Conservation (phyloP, 192 early-diverging fungal species). For the Coemansia sp. region DNA sequence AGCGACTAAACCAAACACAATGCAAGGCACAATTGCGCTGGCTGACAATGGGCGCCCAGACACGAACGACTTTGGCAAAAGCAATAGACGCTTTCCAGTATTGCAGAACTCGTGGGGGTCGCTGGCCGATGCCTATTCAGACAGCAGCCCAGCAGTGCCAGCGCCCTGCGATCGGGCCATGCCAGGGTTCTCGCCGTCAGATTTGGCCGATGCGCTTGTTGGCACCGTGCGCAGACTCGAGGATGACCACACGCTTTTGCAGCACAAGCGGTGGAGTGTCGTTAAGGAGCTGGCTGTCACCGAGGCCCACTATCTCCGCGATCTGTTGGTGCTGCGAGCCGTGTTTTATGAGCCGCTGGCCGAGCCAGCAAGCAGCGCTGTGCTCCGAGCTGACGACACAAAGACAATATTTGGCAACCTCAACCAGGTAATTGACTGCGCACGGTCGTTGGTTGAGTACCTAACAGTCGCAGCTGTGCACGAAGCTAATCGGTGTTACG, state of each 20-base stretch:
- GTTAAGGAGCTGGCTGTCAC: constrained; percentile 76
- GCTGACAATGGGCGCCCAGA: constrained; percentile 8
- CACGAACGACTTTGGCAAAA: background rate
- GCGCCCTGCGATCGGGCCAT: background rate
- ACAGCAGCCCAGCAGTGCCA: background rate
- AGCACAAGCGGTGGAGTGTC: constrained; percentile 67
- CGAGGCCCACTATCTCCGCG: constrained; percentile 69
- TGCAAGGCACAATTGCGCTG: background rate
- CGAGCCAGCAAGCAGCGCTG: constrained; percentile 23
- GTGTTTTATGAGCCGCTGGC: constrained; percentile 65
- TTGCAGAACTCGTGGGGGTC: constrained; percentile 20
- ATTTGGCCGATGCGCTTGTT: constrained; percentile 43
- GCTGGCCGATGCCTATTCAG: constrained; percentile 10
- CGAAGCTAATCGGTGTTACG: constrained; percentile 39
- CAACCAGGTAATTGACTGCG: constrained; percentile 67
- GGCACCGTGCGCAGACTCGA: constrained; percentile 50
- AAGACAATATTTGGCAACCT: constrained; percentile 80
- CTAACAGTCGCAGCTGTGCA: constrained; percentile 60
- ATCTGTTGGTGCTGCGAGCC: constrained; percentile 72
- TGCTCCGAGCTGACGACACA: constrained; percentile 61
- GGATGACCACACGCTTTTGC: constrained; percentile 41
- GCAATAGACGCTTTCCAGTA: constrained; percentile 10
- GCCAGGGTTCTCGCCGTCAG: constrained; percentile 28
- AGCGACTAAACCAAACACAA: background rate
- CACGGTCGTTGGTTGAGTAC: constrained; percentile 63